A percentile compares a stretch with the other conserved stretches of the same genome.
Evolutionary conservation across 108 stramenopile genomes (phyloP).

Genomic region (Pseudonitzschia multiseries): DNA sequence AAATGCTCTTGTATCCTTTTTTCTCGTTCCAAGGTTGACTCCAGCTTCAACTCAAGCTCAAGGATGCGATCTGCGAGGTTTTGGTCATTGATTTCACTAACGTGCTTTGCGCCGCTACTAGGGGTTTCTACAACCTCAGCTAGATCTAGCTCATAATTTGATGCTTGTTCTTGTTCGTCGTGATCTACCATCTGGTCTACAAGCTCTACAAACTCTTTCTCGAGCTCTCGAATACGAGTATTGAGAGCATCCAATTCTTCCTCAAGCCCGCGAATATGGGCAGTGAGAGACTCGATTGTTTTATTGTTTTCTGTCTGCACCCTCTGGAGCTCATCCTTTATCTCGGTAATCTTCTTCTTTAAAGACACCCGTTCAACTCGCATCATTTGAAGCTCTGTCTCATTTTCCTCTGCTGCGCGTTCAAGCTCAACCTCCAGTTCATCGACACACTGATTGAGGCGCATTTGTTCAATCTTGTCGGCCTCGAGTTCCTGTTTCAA

Average conservation of each 20-base stretch:
- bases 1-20: not conserved
- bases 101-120: not conserved
- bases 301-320: not conserved
- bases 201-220: not conserved
- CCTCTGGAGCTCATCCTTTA: not conserved
- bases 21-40: not conserved
- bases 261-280: not conserved
- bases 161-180: not conserved
- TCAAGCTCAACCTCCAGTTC: not conserved
- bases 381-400: not conserved
- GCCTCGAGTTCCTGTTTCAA: not conserved
- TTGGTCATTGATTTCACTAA: not conserved
- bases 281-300: not conserved
- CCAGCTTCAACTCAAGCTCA: conserved; percentile 1
- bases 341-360: not conserved
- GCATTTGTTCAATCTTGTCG: not conserved
- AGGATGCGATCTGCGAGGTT: not conserved
- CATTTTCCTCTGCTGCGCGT: not conserved
- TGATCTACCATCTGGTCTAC: not conserved
- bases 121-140: not conserved
- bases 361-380: not conserved
- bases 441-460: not conserved
- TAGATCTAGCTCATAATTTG: not conserved
- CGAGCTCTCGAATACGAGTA: not conserved
- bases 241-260: not conserved